phyloP scores from a whole-genome alignment of 2,329 filamentous ascomycete genomes.

The Diaporthe vaccinii region DNA sequence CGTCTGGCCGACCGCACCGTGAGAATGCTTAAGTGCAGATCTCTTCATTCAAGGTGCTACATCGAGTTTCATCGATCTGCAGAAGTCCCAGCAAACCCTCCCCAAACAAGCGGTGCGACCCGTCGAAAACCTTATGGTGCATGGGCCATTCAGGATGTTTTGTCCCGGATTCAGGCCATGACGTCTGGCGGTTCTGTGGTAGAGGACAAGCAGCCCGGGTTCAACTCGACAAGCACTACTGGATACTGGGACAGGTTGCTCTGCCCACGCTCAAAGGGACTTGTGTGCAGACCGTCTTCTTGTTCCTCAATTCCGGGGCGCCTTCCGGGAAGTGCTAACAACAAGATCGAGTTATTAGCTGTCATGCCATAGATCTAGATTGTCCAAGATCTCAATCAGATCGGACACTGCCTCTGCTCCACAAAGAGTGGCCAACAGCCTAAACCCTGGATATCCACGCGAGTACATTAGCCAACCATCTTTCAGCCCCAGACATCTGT shows the following conservation, averaged over 20 bases:
- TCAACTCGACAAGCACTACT: not conserved
- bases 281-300: not conserved
- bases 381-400: slow-evolving; percentile 2
- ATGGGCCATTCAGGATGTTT: not conserved
- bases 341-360: not conserved
- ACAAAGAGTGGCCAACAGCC: not conserved
- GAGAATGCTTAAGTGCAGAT: not conserved
- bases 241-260: not conserved
- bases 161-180: not conserved
- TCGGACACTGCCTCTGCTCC: slow-evolving; percentile 7
- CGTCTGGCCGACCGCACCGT: not conserved
- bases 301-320: not conserved
- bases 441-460: not conserved
- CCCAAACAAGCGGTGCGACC: slow-evolving; percentile 30
- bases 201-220: not conserved
- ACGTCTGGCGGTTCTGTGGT: not conserved
- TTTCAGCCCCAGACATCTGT: not conserved
- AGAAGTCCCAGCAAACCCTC: not conserved
- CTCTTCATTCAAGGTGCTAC: not conserved
- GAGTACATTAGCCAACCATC: slow-evolving; percentile 4
- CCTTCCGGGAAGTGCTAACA: not conserved
- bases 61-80: slow-evolving; percentile 16
- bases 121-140: slow-evolving; percentile 16
- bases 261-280: not conserved
- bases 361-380: slow-evolving; percentile 4